Conservation (phyloP, 352 stramenopile species). For the Pythium grandisporangium region DNA sequence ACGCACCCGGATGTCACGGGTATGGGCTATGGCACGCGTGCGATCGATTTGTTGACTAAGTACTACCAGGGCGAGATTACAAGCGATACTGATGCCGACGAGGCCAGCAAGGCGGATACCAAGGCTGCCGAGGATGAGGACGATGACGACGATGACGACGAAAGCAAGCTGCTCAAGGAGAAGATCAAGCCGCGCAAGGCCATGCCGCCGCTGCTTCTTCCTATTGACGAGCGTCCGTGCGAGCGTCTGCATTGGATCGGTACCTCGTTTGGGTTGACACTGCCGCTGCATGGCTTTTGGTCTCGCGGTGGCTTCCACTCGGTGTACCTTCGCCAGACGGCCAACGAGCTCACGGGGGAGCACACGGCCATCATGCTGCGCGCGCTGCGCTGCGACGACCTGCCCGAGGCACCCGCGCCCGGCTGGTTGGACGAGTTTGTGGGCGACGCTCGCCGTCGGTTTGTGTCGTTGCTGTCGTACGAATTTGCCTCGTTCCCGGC, state of each 20-base stretch:
- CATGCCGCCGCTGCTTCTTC: constrained; percentile 94
- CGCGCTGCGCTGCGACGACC: constrained; percentile 60
- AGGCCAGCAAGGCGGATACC: constrained; percentile 21
- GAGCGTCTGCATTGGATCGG: constrained; percentile 98
- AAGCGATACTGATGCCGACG: constrained; percentile 22
- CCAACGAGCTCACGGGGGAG: constrained; percentile 99
- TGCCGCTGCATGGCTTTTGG: constrained; percentile 97
- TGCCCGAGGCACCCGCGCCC: constrained; percentile 61
- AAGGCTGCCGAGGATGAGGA: constrained; percentile 26
- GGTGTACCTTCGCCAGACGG: constrained; percentile 97
- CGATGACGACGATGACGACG: constrained; percentile 40
- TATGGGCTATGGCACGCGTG: constrained; percentile 97
- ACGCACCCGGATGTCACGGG: constrained; percentile 94
- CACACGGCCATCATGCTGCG: constrained; percentile 94
- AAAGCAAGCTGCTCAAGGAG: constrained; percentile 54
- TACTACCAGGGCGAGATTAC: constrained; percentile 98
- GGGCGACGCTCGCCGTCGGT: constrained; percentile 89
- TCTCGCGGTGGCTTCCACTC: constrained; percentile 89
- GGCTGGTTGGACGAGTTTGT: constrained; percentile 95
- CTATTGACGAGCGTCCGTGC: constrained; percentile 90
- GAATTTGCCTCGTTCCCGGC: constrained; percentile 90
- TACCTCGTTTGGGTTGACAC: constrained; percentile 97
- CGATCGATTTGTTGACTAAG: constrained; percentile 92
- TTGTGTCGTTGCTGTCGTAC: constrained; percentile 91
- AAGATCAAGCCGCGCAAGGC: constrained; percentile 95